Conservation (phyloP, 2,329 filamentous ascomycete genomes). For the Aureobasidium sp. region DNA sequence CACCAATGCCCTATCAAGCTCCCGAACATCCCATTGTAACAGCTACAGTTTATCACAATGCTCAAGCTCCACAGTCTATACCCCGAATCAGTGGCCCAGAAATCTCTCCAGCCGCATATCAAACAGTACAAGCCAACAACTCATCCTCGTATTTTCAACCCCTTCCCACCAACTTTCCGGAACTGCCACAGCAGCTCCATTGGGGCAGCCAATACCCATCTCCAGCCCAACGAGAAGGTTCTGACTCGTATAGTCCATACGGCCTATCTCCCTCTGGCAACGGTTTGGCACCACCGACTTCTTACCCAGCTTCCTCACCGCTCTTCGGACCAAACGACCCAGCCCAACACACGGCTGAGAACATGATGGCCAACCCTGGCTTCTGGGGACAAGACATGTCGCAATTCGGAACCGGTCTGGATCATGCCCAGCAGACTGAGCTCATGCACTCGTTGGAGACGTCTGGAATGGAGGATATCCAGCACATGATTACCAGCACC, state of each 20-base stretch:
- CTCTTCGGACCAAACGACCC: not conserved
- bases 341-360: not conserved
- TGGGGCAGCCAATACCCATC: conserved; percentile 11
- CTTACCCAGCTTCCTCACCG: conserved; percentile 1
- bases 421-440: conserved; percentile 27
- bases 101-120: conserved; percentile 9
- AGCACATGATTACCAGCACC: conserved; percentile 27
- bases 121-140: conserved; percentile 15
- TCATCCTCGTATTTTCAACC: conserved; percentile 19
- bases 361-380: not conserved
- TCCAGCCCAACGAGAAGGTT: not conserved
- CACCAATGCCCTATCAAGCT: conserved; percentile 23
- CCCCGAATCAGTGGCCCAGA: not conserved
- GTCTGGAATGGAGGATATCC: conserved; percentile 30
- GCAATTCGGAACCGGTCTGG: conserved; percentile 26
- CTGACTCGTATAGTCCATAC: not conserved
- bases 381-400: conserved; percentile 12
- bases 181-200: conserved; percentile 16
- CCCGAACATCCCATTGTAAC: conserved; percentile 14
- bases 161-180: conserved; percentile 22
- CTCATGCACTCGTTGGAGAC: conserved; percentile 30
- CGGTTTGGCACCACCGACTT: not conserved
- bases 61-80: not conserved
- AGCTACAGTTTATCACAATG: not conserved
- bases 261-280: not conserved